phyloP scores from a whole-genome alignment of 2,329 filamentous ascomycete genomes.

The Elsinoe arachidis region DNA sequence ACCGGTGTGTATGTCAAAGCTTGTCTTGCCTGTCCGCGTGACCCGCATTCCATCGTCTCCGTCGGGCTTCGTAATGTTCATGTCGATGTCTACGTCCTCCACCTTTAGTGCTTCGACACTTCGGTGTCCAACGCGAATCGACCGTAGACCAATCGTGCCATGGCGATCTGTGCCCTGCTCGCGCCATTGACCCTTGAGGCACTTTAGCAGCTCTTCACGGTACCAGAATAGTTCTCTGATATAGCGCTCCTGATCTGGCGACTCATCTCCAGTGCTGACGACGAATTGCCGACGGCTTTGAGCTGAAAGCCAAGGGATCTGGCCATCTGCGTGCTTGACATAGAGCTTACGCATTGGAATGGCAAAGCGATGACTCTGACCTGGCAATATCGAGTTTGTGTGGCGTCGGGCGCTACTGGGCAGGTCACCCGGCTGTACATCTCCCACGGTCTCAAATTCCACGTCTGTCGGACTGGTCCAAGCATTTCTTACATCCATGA shows the following conservation, averaged over 20 bases:
- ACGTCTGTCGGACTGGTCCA: constrained; percentile 76
- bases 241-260: constrained; percentile 68
- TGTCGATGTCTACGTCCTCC: constrained; percentile 47
- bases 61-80: constrained; percentile 15
- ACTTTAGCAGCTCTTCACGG: constrained; percentile 67
- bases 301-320: constrained; percentile 72
- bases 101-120: constrained; percentile 80
- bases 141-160: constrained; percentile 68
- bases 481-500: constrained; percentile 78
- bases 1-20: constrained; percentile 46
- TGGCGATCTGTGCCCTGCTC: constrained; percentile 48
- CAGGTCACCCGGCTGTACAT: not conserved
- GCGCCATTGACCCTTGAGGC: constrained; percentile 63
- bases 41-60: constrained; percentile 20
- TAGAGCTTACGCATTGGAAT: constrained; percentile 68
- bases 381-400: constrained; percentile 39
- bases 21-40: constrained; percentile 35
- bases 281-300: constrained; percentile 87
- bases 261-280: constrained; percentile 69
- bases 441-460: constrained; percentile 40
- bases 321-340: constrained; percentile 64
- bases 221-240: constrained; percentile 87
- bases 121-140: constrained; percentile 60
- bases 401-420: constrained; percentile 4
- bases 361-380: constrained; percentile 62